Percentiles rank a stretch among this genome's conserved stretches.
Conservation (phyloP, 2,329 filamentous ascomycete genomes). For the Xenoacremonium recifei region DNA sequence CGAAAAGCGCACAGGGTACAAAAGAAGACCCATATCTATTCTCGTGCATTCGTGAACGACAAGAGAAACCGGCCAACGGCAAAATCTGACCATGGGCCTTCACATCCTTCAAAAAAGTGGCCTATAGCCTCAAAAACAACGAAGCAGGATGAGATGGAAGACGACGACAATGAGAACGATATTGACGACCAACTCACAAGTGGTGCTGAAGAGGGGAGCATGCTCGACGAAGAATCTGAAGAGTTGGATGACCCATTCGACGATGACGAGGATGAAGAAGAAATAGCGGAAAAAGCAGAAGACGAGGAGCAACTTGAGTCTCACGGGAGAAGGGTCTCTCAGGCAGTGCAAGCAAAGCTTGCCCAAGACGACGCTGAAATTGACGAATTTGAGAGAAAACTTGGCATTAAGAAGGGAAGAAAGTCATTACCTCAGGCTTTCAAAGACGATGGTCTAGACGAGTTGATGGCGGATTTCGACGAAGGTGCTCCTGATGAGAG, state of each 20-base stretch:
- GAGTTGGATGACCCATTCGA: slow-evolving; percentile 17
- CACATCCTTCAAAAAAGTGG: background rate
- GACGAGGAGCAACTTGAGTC: slow-evolving; percentile 19
- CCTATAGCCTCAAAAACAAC: background rate
- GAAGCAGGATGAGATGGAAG: slow-evolving; percentile 4
- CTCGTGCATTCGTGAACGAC: slow-evolving; percentile 15
- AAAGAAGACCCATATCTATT: slow-evolving; percentile 50
- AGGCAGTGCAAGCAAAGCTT: slow-evolving; percentile 50
- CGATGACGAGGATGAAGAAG: slow-evolving; percentile 27
- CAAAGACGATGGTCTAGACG: slow-evolving; percentile 78
- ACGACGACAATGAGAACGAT: slow-evolving; percentile 23
- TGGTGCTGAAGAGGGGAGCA: background rate
- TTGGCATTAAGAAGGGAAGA: slow-evolving; percentile 75
- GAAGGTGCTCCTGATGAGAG: slow-evolving; percentile 36
- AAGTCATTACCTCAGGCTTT: slow-evolving; percentile 73
- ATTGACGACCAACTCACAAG: background rate
- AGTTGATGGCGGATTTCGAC: slow-evolving; percentile 66
- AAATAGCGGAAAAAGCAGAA: slow-evolving; percentile 20
- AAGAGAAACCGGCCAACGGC: slow-evolving; percentile 4
- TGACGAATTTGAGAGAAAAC: slow-evolving; percentile 77
- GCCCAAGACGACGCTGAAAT: slow-evolving; percentile 87
- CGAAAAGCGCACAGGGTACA: slow-evolving; percentile 64
- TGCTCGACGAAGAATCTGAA: background rate
- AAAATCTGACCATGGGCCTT: background rate
- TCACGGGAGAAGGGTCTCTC: slow-evolving; percentile 11